Percentiles rank a stretch among this genome's conserved stretches.
These are phyloP conservation scores for Fragilaria crotonensis DNA, from an alignment of 108 stramenopile genomes.

Conservation along the genomic window DNA sequence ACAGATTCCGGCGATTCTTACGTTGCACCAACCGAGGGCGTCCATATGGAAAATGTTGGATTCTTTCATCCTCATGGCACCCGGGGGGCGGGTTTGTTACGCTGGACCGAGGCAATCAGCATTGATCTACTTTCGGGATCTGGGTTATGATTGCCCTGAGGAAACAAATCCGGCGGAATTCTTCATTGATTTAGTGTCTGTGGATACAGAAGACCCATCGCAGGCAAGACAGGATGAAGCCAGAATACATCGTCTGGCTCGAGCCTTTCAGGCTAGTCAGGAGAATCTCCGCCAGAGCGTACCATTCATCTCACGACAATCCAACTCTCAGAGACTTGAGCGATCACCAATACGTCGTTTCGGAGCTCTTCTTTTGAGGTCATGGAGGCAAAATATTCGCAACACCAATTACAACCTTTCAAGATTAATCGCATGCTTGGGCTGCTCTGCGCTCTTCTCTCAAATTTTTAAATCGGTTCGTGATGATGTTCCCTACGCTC, in stretches of 20 bases:
- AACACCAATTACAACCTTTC: conserved; percentile 44
- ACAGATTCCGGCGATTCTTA: conserved; percentile 55
- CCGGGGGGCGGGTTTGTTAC: conserved; percentile 69
- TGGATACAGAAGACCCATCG: conserved; percentile 56
- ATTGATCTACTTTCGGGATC: conserved; percentile 43
- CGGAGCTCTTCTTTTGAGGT: conserved; percentile 48
- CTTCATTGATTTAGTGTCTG: conserved; percentile 71
- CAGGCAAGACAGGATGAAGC: conserved; percentile 35
- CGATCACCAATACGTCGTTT: conserved; percentile 46
- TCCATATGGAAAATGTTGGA: conserved; percentile 64
- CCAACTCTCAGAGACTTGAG: too few species aligned
- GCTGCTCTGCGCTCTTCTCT: conserved; percentile 57
- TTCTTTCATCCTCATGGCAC: conserved; percentile 55
- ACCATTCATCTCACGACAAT: too few species aligned
- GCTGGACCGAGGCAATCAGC: conserved; percentile 39
- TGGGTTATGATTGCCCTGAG: conserved; percentile 59
- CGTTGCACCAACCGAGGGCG: conserved; percentile 70
- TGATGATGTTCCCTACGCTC: conserved; percentile 39
- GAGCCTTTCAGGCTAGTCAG: too few species aligned
- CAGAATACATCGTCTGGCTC: conserved; percentile 39
- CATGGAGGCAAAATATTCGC: conserved; percentile 74
- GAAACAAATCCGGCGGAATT: conserved; percentile 84
- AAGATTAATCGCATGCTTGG: conserved; percentile 36
- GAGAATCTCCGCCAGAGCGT: too few species aligned
- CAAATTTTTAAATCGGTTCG: conserved; percentile 54